Percentiles rank a stretch among this genome's conserved stretches.
phyloP scores from a whole-genome alignment of 768 basidiomycete species.

The Phaeotremella fagi region DNA sequence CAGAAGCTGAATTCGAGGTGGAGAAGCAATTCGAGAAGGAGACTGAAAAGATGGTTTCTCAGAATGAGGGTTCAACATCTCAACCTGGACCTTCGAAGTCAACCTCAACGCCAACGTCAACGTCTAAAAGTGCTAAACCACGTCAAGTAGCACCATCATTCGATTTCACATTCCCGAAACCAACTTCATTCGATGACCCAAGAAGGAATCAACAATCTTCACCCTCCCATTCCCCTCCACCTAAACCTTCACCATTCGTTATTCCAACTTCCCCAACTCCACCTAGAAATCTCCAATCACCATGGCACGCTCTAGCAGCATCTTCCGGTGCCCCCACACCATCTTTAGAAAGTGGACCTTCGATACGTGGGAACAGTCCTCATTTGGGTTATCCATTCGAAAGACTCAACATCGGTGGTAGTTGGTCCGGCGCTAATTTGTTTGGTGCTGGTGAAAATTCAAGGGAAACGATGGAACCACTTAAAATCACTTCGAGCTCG shows the following conservation, averaged over 20 bases:
- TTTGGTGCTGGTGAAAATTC: constrained; percentile 20
- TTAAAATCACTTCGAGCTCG: background rate
- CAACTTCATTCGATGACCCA: background rate
- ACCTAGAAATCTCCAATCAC: constrained; percentile 16
- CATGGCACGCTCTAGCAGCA: constrained; percentile 41
- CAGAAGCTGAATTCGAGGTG: background rate
- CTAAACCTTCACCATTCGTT: constrained; percentile 16
- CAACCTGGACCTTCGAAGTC: background rate
- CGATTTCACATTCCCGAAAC: background rate
- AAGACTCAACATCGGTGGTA: constrained; percentile 39
- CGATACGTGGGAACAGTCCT: constrained; percentile 32
- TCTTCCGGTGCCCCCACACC: constrained; percentile 44
- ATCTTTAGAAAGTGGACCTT: constrained; percentile 33
- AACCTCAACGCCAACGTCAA: background rate
- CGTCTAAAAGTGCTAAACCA: background rate
- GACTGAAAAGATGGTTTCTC: no score
- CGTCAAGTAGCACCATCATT: background rate
- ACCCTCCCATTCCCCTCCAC: constrained; percentile 19
- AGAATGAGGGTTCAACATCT: no score
- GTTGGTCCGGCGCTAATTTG: constrained; percentile 40
- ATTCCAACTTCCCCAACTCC: constrained; percentile 6
- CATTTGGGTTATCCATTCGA: constrained; percentile 47
- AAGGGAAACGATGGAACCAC: constrained; percentile 2
- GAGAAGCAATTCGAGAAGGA: background rate
- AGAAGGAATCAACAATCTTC: constrained; percentile 15